These are phyloP conservation scores for Mucor lusitanicus DNA, from an alignment of 371 early-diverging fungal species.

Conservation along the genomic window DNA sequence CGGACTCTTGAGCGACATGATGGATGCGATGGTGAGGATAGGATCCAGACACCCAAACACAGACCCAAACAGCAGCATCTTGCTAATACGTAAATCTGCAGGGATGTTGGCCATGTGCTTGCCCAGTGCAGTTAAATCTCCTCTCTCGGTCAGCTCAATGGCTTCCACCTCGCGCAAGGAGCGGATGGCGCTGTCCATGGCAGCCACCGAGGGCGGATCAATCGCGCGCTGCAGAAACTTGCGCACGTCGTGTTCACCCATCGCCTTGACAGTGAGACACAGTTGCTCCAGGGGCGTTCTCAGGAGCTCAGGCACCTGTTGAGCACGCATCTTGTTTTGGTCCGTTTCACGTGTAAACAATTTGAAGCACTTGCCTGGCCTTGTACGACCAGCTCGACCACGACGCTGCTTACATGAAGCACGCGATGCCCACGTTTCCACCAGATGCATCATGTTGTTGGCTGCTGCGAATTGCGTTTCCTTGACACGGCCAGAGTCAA, in stretches of 20 bases:
- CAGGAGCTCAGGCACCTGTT: constrained; percentile 76
- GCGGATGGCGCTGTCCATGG: constrained; percentile 62
- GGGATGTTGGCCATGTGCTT: constrained; percentile 87
- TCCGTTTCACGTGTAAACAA: constrained; percentile 61
- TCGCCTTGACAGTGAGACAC: constrained; percentile 80
- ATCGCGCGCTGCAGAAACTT: constrained; percentile 65
- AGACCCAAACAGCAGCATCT: constrained; percentile 82
- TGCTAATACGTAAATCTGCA: constrained; percentile 88
- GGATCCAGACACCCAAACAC: constrained; percentile 84
- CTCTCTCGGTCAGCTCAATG: constrained; percentile 44
- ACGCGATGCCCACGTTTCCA: constrained; percentile 60
- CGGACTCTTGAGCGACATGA: constrained; percentile 72
- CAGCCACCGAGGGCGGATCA: constrained; percentile 72
- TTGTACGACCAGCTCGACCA: constrained; percentile 93
- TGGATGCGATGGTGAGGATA: constrained; percentile 80
- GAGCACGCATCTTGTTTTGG: constrained; percentile 55
- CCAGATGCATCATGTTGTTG: constrained; percentile 59
- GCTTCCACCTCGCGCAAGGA: constrained; percentile 65
- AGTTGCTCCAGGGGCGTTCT: constrained; percentile 82
- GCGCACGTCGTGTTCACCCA: constrained; percentile 63
- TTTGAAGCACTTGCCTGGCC: constrained; percentile 80
- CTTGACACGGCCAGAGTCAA: constrained; percentile 91
- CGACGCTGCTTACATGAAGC: constrained; percentile 90
- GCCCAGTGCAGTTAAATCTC: constrained; percentile 85
- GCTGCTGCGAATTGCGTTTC: constrained; percentile 69